Evolutionary conservation across 345 rosid species (phyloP), one percentile per base, ranked within the genome.

Genomic region (Eucalyptus erythrocorys): DNA sequence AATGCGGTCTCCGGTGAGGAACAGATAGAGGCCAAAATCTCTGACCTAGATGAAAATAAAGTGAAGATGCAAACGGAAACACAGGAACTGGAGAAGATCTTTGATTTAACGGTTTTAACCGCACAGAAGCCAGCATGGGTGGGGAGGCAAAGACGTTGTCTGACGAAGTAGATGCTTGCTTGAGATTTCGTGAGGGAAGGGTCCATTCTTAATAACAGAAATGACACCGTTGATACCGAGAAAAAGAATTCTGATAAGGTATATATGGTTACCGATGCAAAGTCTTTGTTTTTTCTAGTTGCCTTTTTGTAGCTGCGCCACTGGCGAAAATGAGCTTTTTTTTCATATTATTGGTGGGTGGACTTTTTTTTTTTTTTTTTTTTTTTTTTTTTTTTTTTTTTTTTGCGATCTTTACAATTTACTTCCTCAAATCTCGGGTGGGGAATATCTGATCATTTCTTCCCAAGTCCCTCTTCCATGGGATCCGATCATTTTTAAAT

Each of bases 71-170:
- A 76, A 85, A 91, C 10, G 48, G 94, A 97, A 84, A 91, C 94
- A 86, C 92, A 92, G 91, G 97, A 94, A 48, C 90, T 95, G 92
- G 99, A 96, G 94, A 91, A 93, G 42, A 88, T 96, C 80, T 92
- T 94, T 21, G 91, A 88, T 85, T 87, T 98, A 94, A 93, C 95
- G 71, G 95, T 93, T 85, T 87, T 98, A 94, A 93, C 95, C 80
- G 95, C 93, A 87, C 97, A 95, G 88, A 97, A 95, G 98, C 96
- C 88, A 94, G 93, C 88, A 93, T 98, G 98, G 99, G 96, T 32
- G 98, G 97, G 87, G 99, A 97, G 90, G 97, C 94, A 13, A 97
- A 94, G 89, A 88, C 89, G 64, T 89, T 96, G 91, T 95, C 99
- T 1, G 95, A 95, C 40, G 93, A 95, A 90, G 99, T 97, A 87